Conservation (phyloP, 2,329 filamentous ascomycete genomes). For the Colletotrichum spinosum region DNA sequence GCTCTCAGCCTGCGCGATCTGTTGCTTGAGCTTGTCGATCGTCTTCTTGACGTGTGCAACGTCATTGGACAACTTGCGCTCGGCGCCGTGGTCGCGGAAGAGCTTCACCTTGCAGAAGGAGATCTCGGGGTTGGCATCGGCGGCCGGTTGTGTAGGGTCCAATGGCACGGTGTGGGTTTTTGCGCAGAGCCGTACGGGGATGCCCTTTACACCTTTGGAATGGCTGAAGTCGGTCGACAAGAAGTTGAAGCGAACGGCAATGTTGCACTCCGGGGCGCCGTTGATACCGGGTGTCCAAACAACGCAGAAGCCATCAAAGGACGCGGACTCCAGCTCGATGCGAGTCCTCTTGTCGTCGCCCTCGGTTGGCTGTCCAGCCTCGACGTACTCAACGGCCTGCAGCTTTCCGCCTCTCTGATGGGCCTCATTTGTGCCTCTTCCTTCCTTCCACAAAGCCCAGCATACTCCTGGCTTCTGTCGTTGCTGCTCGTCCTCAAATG, state of each 20-base stretch:
- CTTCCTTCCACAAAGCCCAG: constrained; percentile 95
- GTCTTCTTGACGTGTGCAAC: constrained; percentile 95
- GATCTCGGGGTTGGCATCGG: constrained; percentile 71
- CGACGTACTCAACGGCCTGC: constrained; percentile 95
- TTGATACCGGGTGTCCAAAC: constrained; percentile 83
- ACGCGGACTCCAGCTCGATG: constrained; percentile 78
- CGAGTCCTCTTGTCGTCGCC: constrained; percentile 75
- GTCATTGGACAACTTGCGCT: constrained; percentile 94
- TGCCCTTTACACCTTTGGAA: constrained; percentile 98
- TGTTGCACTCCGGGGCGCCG: constrained; percentile 79
- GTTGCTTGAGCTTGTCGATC: constrained; percentile 95
- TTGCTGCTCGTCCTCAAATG: constrained; percentile 96
- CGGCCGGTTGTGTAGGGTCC: constrained; percentile 60
- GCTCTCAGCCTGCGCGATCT: constrained; percentile 82
- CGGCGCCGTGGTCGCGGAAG: constrained; percentile 94
- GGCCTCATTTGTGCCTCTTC: constrained; percentile 93
- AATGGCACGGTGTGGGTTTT: constrained; percentile 80
- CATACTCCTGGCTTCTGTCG: constrained; percentile 83
- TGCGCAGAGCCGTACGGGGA: constrained; percentile 90
- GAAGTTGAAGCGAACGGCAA: constrained; percentile 97
- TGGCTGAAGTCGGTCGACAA: constrained; percentile 98
- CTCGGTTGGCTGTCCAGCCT: constrained; percentile 68
- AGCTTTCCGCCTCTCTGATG: constrained; percentile 93
- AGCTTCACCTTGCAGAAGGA: constrained; percentile 98
- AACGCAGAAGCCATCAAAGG: constrained; percentile 94